These are phyloP conservation scores for Kalmusia sp. DNA, from an alignment of 2,329 filamentous ascomycete genomes.

Conservation along the genomic window DNA sequence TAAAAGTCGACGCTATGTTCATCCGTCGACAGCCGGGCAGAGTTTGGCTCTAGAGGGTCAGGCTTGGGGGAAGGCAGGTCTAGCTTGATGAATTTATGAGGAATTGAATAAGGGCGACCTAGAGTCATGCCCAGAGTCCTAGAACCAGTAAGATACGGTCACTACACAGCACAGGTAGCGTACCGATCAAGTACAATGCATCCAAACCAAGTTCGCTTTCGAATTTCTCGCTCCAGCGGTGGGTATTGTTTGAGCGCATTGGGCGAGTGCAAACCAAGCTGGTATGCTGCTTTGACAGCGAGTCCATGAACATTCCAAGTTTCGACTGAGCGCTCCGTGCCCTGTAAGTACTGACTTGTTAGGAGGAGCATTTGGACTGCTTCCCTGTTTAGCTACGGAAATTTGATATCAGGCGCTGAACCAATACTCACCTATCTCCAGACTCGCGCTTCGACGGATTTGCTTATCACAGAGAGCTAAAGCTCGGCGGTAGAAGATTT, in stretches of 20 bases:
- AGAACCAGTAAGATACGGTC: neutral
- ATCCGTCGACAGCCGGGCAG: too few relatives aligned
- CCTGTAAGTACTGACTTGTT: slow-evolving; percentile 61
- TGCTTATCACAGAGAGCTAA: slow-evolving; percentile 53
- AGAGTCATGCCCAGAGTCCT: slow-evolving; percentile 61
- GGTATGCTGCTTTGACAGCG: slow-evolving; percentile 58
- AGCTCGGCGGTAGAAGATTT: slow-evolving; percentile 56
- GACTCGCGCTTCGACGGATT: slow-evolving; percentile 50
- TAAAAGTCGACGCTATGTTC: too few relatives aligned
- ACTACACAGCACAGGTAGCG: slow-evolving; percentile 7
- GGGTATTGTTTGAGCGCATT: slow-evolving; percentile 46
- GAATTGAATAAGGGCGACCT: slow-evolving; percentile 56
- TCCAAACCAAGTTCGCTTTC: slow-evolving; percentile 59
- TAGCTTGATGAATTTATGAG: slow-evolving; percentile 52
- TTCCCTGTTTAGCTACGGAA: too few relatives aligned
- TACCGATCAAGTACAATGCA: slow-evolving; percentile 58
- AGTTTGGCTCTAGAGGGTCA: too few relatives aligned
- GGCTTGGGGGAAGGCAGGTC: slow-evolving; percentile 38
- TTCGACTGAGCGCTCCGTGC: slow-evolving; percentile 60
- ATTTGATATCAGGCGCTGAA: too few relatives aligned
- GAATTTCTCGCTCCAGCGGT: slow-evolving; percentile 54
- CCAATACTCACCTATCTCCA: slow-evolving; percentile 52
- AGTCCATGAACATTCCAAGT: slow-evolving; percentile 63
- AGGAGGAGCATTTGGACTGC: slow-evolving; percentile 43
- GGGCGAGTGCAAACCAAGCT: slow-evolving; percentile 60